phyloP scores from a whole-genome alignment of 225 moss, liverwort and hornwort genomes.

The Bryoerythrophyllum caledonicum region DNA sequence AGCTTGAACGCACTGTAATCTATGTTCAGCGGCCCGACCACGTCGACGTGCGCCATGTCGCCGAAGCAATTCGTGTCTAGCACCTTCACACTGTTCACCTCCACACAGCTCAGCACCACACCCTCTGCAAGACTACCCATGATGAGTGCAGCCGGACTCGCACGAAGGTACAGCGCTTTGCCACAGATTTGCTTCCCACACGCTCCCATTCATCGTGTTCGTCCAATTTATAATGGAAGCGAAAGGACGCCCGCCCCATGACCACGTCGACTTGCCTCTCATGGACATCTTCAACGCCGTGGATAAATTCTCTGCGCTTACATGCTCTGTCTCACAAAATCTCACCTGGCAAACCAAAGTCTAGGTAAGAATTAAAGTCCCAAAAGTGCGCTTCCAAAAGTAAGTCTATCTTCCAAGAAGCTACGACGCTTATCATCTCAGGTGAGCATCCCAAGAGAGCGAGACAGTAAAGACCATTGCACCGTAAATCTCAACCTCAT shows the following conservation, averaged over 20 bases:
- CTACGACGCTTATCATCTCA: background rate
- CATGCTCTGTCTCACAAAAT: background rate
- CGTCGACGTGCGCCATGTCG: conserved; percentile 5
- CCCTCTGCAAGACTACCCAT: conserved; percentile 24
- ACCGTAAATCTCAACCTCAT: background rate
- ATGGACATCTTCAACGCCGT: background rate
- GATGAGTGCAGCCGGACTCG: background rate
- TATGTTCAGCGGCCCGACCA: background rate
- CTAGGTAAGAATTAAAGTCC: background rate
- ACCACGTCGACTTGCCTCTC: background rate
- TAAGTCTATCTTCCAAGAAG: background rate
- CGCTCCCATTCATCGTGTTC: background rate
- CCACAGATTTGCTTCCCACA: background rate
- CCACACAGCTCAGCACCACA: background rate
- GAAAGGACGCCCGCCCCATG: background rate
- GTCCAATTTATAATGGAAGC: background rate
- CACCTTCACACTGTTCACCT: background rate
- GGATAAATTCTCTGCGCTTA: background rate
- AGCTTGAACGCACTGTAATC: conserved; percentile 19
- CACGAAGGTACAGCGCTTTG: background rate
- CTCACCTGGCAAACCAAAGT: background rate
- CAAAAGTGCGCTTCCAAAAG: conserved; percentile 2
- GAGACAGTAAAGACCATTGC: background rate
- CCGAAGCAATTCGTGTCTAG: background rate
- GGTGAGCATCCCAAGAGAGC: background rate